Conservation (phyloP, 306 rosid genomes). For the Gleditsia sinensis region DNA sequence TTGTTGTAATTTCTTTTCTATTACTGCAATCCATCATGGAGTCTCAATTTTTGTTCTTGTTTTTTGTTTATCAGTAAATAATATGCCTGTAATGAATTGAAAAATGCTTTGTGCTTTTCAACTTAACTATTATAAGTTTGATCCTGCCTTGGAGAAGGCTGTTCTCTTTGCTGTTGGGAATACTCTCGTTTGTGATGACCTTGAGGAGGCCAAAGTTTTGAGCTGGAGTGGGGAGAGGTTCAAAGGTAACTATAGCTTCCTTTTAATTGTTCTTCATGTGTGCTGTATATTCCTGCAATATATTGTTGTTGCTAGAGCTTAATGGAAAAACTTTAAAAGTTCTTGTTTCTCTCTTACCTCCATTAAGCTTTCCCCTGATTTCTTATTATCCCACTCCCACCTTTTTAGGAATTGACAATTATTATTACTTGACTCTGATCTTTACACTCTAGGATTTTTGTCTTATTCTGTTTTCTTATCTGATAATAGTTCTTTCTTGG, state of each 20-base stretch:
- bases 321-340: slow-evolving; percentile 8
- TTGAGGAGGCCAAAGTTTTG: slow-evolving; percentile 89
- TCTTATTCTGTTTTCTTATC: not conserved
- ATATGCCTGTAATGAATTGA: slow-evolving; percentile 11
- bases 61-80: slow-evolving; percentile 21
- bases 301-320: not conserved
- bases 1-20: not conserved
- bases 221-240: slow-evolving; percentile 97
- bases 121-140: slow-evolving; percentile 87
- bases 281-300: slow-evolving; percentile 16
- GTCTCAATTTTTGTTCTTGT: slow-evolving; percentile 11
- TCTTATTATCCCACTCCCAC: slow-evolving; percentile 17
- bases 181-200: slow-evolving; percentile 96
- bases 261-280: not conserved
- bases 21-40: not conserved
- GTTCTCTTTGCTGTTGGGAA: slow-evolving; percentile 94
- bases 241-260: slow-evolving; percentile 62
- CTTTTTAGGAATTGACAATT: slow-evolving; percentile 1
- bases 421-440: not conserved
- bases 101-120: slow-evolving; percentile 40
- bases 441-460: too few relatives aligned
- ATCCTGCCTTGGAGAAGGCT: slow-evolving; percentile 94
- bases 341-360: slow-evolving; percentile 17
- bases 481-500: slow-evolving; percentile 20
- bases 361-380: slow-evolving; percentile 6